Conservation (phyloP, 208 protist genomes). For the Spongospora subterranea region DNA sequence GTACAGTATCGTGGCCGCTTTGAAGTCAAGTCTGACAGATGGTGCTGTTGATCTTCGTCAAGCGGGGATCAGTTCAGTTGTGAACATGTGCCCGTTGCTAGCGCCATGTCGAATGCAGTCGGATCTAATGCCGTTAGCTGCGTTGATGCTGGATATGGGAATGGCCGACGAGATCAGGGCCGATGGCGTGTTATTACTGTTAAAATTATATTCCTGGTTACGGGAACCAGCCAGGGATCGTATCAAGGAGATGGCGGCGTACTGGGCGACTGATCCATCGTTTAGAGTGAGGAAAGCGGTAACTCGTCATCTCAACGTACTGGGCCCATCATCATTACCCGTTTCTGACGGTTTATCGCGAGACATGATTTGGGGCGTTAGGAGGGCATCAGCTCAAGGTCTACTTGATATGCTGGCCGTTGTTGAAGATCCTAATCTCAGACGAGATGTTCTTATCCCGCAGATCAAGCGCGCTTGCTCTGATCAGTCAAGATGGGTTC, state of each 20-base stretch:
- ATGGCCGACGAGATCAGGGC: background rate
- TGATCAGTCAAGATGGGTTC: conserved; percentile 24
- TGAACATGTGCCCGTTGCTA: background rate
- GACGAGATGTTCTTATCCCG: background rate
- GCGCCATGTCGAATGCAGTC: background rate
- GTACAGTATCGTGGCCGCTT: background rate
- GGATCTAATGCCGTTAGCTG: background rate
- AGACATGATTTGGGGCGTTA: background rate
- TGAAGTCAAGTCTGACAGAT: background rate
- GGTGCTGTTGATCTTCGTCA: background rate
- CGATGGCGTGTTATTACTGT: background rate
- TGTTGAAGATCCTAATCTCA: background rate
- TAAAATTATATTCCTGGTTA: background rate
- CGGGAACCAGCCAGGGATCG: background rate
- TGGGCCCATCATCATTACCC: background rate
- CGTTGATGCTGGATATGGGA: background rate
- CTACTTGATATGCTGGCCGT: background rate
- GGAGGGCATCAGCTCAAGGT: background rate
- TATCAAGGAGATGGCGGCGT: background rate
- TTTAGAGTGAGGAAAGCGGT: conserved; percentile 1
- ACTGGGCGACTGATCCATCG: background rate
- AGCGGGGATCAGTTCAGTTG: background rate
- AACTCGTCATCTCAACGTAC: background rate
- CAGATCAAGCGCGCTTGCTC: background rate
- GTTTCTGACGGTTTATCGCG: background rate